phyloP scores from a whole-genome alignment of 306 rosid genomes.

The Begonia loranthoides region DNA sequence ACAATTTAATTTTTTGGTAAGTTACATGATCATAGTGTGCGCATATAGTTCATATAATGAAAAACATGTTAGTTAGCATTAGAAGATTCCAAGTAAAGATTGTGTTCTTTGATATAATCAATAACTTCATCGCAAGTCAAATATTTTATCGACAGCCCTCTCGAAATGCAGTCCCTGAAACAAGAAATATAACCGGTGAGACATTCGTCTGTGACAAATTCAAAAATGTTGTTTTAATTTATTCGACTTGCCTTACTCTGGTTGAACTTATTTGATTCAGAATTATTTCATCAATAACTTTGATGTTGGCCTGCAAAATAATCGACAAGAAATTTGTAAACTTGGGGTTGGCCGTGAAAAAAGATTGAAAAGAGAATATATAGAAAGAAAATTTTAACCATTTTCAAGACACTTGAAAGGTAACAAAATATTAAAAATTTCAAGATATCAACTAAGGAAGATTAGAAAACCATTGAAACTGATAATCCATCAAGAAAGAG shows the following conservation, averaged over 20 bases:
- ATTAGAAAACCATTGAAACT: neutral
- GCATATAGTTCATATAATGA: no score
- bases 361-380: neutral
- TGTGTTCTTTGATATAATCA: constrained; percentile 40
- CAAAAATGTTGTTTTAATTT: neutral
- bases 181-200: neutral
- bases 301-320: constrained; percentile 49
- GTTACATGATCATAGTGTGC: no score
- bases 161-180: constrained; percentile 80
- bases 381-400: no score
- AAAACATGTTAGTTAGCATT: no score
- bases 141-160: constrained; percentile 74
- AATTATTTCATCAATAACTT: constrained; percentile 57
- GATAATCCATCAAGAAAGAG: neutral
- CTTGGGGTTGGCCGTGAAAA: neutral
- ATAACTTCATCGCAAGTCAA: constrained; percentile 65
- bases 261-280: constrained; percentile 89
- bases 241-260: constrained; percentile 42
- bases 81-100: constrained; percentile 26
- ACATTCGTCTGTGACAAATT: no score
- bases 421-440: neutral
- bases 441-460: neutral
- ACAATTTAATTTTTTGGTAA: no score
- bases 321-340: neutral
- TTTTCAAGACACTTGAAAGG: neutral